Evolutionary conservation across 768 basidiomycete genomes (phyloP), one percentile per base, ranked within the genome.

Genomic region (Tremella fuciformis): DNA sequence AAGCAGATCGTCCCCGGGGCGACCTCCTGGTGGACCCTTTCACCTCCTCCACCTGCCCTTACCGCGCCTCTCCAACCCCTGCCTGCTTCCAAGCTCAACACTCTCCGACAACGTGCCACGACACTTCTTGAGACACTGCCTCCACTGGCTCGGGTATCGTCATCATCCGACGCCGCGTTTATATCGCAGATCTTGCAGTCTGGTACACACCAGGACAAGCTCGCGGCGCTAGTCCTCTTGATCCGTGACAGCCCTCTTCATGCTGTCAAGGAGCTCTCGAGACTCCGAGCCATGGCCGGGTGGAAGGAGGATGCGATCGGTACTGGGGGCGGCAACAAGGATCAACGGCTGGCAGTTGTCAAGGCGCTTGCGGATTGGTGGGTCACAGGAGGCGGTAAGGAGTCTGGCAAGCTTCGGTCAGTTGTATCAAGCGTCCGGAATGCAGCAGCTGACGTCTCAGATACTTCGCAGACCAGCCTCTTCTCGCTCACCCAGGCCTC

Each of bases 311-410:
- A 90, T 2, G 60, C 57, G 3, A 56, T 63, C 2, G 66, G 67
- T 15, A 68, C 65, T 18, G 67, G 75, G 1, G 76, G 75, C 41
- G 73, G 74, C 2, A 76, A 76, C 24, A 82, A 93, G n/a, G 92
- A 92, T 51, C 93, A 97, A 79, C 86, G 88, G 65, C 75, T 96
- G 44, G 91, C 93, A 64, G 92, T 93, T 2, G 73, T 94, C 55
- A 82, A 93, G 42, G 94, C 92, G 61, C 81, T 99, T 58, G 86
- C 89, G 29, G 94, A 98, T 83, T 97, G 94, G 92, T 96, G 92
- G 91, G 83, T 88, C 11, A 63, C 64, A 47, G 92, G 91, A 29
- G 93, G 92, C 21, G 91, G 91, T n/a, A 88, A 86, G 18, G 89
- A 91, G 0, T 80, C 82, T 58, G 81, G 89, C 60, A 98, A 98